phyloP scores from a whole-genome alignment of 257 asterid species.

The Jacaranda copaia region DNA sequence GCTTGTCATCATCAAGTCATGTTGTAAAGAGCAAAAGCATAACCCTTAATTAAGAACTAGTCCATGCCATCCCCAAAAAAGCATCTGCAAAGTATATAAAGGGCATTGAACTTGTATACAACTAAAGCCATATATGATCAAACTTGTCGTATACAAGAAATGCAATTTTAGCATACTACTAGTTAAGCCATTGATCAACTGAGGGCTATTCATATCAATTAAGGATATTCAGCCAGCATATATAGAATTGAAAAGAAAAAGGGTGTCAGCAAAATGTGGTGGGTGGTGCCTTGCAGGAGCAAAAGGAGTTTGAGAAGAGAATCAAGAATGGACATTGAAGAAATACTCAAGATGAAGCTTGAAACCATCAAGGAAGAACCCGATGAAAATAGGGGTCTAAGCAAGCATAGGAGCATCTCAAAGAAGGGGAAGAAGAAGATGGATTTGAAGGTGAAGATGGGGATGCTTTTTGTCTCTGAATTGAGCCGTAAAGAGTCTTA shows the following conservation, averaged over 20 bases:
- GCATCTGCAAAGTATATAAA: neutral
- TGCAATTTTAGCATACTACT: too few species aligned
- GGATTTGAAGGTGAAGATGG: constrained; percentile 33
- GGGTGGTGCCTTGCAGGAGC: constrained; percentile 56
- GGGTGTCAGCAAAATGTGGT: constrained; percentile 57
- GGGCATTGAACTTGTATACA: neutral
- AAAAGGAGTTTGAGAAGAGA: constrained; percentile 49
- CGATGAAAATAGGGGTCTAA: constrained; percentile 38
- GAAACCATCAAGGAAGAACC: constrained; percentile 70
- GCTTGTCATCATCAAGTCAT: constrained; percentile 42
- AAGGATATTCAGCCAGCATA: neutral
- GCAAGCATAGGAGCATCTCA: constrained; percentile 22
- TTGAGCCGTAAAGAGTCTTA: constrained; percentile 65
- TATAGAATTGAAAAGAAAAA: constrained; percentile 38
- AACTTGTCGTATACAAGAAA: neutral
- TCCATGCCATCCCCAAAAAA: neutral
- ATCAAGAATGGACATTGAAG: constrained; percentile 59
- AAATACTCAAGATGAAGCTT: constrained; percentile 77
- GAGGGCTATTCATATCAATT: too few species aligned
- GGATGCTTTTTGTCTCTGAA: constrained; percentile 43
- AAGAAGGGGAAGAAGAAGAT: constrained; percentile 55
- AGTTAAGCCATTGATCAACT: too few species aligned
- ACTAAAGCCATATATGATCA: neutral
- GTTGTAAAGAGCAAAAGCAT: constrained; percentile 45
- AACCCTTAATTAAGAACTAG: neutral